Evolutionary conservation across 2,329 filamentous ascomycete species (phyloP).

Genomic region (Helotiales sp.): DNA sequence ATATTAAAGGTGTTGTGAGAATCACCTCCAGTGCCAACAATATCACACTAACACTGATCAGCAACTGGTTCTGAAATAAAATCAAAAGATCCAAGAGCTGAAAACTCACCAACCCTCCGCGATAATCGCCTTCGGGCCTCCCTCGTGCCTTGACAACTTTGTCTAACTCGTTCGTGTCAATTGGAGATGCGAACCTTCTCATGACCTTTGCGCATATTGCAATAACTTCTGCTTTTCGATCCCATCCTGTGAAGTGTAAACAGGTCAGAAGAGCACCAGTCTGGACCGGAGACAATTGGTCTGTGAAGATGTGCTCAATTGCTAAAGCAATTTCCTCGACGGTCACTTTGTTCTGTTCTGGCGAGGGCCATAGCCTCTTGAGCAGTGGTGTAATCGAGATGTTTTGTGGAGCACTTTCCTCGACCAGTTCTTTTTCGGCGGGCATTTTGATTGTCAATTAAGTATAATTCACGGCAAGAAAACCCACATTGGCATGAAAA

Average conservation of each 20-base stretch:
- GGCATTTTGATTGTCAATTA: conserved; percentile 21
- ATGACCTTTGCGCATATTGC: conserved; percentile 82
- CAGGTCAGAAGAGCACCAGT: conserved; percentile 85
- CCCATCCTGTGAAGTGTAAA: conserved; percentile 86
- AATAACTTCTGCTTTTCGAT: conserved; percentile 81
- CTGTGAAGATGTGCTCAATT: conserved; percentile 87
- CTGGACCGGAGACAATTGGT: conserved; percentile 85
- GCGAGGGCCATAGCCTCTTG: conserved; percentile 66
- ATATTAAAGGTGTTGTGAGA: conserved; percentile 98
- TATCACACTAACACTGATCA: conserved; percentile 64
- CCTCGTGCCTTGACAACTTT: conserved; percentile 60
- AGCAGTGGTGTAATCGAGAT: conserved; percentile 67
- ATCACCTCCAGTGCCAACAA: conserved; percentile 96
- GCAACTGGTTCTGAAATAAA: conserved; percentile 2
- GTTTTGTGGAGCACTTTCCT: conserved; percentile 25
- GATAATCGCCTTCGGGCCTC: conserved; percentile 70
- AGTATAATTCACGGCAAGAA: neutral
- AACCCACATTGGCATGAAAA: neutral
- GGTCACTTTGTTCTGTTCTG: conserved; percentile 53
- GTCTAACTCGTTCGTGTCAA: conserved; percentile 64
- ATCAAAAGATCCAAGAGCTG: neutral
- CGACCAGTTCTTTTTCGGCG: conserved; percentile 9
- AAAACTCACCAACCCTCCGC: conserved; percentile 74
- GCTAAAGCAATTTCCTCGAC: conserved; percentile 86
- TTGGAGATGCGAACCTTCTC: conserved; percentile 73